phyloP scores from a whole-genome alignment of 345 rosid genomes.

The Aquilaria malaccensis region DNA sequence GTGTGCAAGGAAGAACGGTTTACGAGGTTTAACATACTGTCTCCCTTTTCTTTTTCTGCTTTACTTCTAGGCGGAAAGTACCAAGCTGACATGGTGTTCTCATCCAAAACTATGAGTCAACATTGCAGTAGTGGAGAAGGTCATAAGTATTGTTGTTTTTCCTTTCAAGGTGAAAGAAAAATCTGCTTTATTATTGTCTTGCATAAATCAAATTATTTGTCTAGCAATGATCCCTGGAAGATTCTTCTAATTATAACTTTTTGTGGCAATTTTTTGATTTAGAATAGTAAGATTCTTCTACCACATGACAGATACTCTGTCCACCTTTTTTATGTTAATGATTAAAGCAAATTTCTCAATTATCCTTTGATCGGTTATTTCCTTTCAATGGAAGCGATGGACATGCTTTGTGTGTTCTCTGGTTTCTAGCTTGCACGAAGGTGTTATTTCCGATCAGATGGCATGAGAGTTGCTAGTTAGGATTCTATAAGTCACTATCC shows the following conservation, averaged over 20 bases:
- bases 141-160: no score
- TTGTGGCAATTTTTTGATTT: no score
- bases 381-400: no score
- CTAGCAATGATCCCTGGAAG: neutral
- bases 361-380: no score
- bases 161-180: neutral
- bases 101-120: neutral
- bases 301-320: no score
- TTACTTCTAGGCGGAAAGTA: neutral
- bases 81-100: neutral
- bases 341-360: neutral
- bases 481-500: no score
- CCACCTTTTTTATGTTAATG: no score
- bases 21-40: constrained; percentile 35
- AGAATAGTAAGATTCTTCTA: no score
- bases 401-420: no score
- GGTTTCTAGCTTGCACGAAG: no score
- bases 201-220: neutral
- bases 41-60: neutral
- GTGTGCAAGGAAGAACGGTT: constrained; percentile 34
- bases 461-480: neutral
- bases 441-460: neutral
- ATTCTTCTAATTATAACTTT: no score
- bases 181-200: no score
- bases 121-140: neutral